Evolutionary conservation across 139 green algal genomes (phyloP), one percentile per base, ranked within the genome.

Genomic region (Chlorella sp.): DNA sequence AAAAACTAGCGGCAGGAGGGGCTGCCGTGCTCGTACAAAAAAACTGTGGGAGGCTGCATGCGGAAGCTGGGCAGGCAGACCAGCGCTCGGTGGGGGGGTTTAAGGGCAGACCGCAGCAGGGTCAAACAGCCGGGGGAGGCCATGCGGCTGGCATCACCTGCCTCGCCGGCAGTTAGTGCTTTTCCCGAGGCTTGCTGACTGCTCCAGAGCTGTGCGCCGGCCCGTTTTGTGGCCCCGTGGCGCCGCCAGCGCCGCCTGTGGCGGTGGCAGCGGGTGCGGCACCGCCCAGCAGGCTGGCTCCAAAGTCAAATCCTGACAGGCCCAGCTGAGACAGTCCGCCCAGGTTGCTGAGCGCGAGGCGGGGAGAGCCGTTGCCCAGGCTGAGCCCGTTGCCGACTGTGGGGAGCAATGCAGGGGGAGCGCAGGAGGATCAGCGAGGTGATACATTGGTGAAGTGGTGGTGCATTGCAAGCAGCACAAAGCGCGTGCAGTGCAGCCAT

Each of bases 291-390:
- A 64, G 28, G 16, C 28, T 38, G 28, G 44, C 60, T 16, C 30
- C 41, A 34, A 82, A 82, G 36, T 82, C 76, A 39, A 86, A 80
- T 6, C 23, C 70, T 7, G 81, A 86, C 25, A 86, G 56, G 16
- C 81, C 81, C 69, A 86, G 69, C 30, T 86, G 38, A 20, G 69
- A 80, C 25, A 86, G 81, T 20, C 81, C 81, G 55, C 81, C 81
- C 20, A 86, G 69, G 70, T 86, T 78, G 56, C 28, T 62, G 25
- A 86, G 39, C n/a, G 47, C 72, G 16, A 69, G 28, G 36, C 51
- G 67, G 1, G 85, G 85, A 30, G 85, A 89, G 78, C 51, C 51
- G 51, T 86, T 89, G 28, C 76, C 85, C 1, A 89, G 68, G 51
- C 60, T 87, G 17, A 87, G 51, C 15, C 51, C 30, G 78, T 83